These are phyloP conservation scores for Melaleuca alternifolia DNA, from an alignment of 345 rosid genomes.

Conservation along the genomic window DNA sequence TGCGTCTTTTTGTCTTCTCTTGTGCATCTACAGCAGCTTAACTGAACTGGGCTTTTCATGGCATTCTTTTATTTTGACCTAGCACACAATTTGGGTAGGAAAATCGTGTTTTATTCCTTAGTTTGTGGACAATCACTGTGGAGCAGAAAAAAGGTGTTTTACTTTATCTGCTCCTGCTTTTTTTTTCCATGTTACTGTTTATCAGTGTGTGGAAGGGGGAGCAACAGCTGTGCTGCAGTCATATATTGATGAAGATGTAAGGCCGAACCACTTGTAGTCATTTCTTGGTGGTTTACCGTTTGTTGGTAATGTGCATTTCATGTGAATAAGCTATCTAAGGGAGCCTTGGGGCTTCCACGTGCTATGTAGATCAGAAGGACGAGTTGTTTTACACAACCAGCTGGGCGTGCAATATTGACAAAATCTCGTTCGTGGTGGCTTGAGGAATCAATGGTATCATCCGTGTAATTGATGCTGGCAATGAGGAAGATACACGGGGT, in stretches of 20 bases:
- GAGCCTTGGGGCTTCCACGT: slow-evolving; percentile 27
- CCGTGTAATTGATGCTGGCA: slow-evolving; percentile 74
- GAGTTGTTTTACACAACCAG: slow-evolving; percentile 91
- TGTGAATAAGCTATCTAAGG: not conserved
- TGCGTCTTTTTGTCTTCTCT: not conserved
- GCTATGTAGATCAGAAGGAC: slow-evolving; percentile 78
- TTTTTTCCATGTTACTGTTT: slow-evolving; percentile 58
- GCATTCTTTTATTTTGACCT: not conserved
- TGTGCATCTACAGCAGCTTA: not conserved
- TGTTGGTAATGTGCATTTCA: not conserved
- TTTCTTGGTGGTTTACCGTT: not conserved
- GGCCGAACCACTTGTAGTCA: not conserved
- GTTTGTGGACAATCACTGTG: not conserved
- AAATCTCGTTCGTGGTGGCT: slow-evolving; percentile 61
- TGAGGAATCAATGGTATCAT: slow-evolving; percentile 92
- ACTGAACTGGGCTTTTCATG: not conserved
- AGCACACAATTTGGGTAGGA: not conserved
- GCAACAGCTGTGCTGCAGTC: slow-evolving; percentile 73
- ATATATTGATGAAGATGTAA: slow-evolving; percentile 89
- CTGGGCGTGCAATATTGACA: slow-evolving; percentile 73
- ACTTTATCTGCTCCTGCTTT: not conserved
- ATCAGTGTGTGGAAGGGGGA: slow-evolving; percentile 93
- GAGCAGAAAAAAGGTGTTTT: not conserved
- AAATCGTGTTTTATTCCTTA: not conserved
- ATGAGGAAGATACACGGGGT: slow-evolving; percentile 82